These are phyloP conservation scores for Harringtonia lauricola DNA, from an alignment of 2,329 filamentous ascomycete species.

Conservation along the genomic window DNA sequence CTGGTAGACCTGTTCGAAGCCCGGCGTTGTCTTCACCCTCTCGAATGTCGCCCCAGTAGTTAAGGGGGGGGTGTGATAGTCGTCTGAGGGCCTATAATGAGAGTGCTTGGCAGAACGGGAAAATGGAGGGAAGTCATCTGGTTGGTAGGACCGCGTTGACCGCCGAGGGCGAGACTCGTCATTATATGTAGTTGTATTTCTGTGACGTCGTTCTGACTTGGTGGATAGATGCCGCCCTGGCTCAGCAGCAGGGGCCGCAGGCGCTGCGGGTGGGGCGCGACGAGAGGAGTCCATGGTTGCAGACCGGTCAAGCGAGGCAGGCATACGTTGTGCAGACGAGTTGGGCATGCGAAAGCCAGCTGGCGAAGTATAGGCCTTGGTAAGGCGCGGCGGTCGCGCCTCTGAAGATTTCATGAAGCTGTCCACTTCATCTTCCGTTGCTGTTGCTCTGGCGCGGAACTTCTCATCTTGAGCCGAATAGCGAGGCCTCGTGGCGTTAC, in stretches of 20 bases:
- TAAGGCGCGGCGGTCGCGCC: conserved; percentile 13
- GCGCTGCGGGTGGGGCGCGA: conserved; percentile 4
- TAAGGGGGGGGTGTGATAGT: conserved; percentile 3
- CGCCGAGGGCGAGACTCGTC: conserved; percentile 2
- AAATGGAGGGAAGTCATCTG: conserved; percentile 1
- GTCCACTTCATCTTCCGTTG: conserved; percentile 1
- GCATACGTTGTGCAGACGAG: conserved; percentile 6
- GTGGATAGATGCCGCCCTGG: conserved; percentile 2
- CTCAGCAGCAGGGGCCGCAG: conserved; percentile 5
- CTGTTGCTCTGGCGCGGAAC: not conserved
- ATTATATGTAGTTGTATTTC: conserved; percentile 9
- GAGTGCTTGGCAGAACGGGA: conserved; percentile 2
- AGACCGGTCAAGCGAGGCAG: conserved; percentile 9
- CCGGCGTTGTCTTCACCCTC: conserved; percentile 10
- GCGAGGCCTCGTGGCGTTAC: conserved; percentile 2
- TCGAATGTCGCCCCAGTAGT: conserved; percentile 4
- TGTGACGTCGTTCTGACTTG: conserved; percentile 10
- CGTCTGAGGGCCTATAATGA: conserved; percentile 1
- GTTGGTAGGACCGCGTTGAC: conserved; percentile 1
- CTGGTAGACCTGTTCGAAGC: conserved; percentile 11
- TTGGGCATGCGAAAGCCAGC: conserved; percentile 11
- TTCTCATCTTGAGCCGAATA: conserved; percentile 13
- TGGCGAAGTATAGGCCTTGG: conserved; percentile 15
- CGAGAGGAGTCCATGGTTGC: conserved; percentile 12
- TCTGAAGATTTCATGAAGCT: conserved; percentile 11